Conservation (phyloP, 2,329 filamentous ascomycete genomes). For the Aureobasidium sp. region DNA sequence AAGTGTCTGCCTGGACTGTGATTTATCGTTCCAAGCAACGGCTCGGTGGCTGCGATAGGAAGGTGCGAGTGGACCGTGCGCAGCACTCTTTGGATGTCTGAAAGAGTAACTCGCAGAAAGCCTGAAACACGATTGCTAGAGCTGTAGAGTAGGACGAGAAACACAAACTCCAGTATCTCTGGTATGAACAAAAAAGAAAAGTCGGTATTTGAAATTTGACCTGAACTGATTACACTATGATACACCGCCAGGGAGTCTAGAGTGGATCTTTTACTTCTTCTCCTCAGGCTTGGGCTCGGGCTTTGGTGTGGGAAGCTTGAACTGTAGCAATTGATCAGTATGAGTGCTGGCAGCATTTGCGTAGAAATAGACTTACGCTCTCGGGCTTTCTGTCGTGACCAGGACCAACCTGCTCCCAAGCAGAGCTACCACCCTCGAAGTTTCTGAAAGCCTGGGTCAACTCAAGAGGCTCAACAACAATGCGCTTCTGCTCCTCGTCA, state of each 20-base stretch:
- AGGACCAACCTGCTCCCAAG: constrained; percentile 62
- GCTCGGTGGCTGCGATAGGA: neutral
- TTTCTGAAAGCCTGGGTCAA: constrained; percentile 98
- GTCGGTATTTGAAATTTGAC: constrained; percentile 5
- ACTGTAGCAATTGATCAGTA: constrained; percentile 39
- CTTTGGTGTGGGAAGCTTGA: constrained; percentile 93
- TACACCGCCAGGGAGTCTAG: constrained; percentile 13
- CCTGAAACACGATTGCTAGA: neutral
- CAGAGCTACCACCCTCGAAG: constrained; percentile 66
- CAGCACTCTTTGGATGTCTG: neutral
- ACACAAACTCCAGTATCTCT: neutral
- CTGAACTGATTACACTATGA: constrained; percentile 15
- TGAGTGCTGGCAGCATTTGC: neutral
- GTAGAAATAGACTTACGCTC: constrained; percentile 37
- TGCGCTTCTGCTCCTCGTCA: constrained; percentile 99
- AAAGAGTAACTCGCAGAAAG: neutral
- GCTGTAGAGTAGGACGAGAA: neutral
- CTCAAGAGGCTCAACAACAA: constrained; percentile 95
- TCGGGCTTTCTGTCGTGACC: constrained; percentile 77
- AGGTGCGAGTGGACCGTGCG: neutral
- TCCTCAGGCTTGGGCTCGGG: constrained; percentile 88
- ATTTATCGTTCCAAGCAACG: neutral
- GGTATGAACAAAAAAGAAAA: constrained; percentile 14
- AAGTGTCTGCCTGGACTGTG: neutral
- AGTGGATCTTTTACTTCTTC: constrained; percentile 69